A percentile compares a stretch with the other conserved stretches of the same genome.
phyloP scores from a whole-genome alignment of 1,139 yeast genomes.

The Magnusiomyces suaveolens region DNA sequence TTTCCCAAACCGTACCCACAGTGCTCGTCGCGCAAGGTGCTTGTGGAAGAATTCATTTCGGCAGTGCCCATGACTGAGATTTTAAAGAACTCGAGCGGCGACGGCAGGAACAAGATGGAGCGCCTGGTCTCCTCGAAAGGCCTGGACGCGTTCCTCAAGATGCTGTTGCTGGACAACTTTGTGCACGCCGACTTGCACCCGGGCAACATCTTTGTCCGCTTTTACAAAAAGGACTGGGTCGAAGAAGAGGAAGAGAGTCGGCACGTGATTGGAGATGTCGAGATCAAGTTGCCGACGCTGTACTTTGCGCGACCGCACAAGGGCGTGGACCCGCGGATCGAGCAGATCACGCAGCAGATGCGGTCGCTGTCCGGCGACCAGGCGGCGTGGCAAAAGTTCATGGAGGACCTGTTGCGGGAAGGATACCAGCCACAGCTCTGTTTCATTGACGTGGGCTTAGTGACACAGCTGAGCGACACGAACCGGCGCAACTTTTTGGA shows the following conservation, averaged over 20 bases:
- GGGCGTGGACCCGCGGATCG: slow-evolving; percentile 17
- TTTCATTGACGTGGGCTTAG: slow-evolving; percentile 85
- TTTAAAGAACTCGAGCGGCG: slow-evolving; percentile 41
- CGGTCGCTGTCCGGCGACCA: slow-evolving; percentile 31
- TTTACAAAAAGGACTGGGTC: slow-evolving; percentile 37
- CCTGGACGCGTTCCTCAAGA: slow-evolving; percentile 80
- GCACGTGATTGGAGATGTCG: background rate
- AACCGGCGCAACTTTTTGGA: slow-evolving; percentile 84
- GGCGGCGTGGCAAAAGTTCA: slow-evolving; percentile 43
- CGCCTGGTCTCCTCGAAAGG: slow-evolving; percentile 79
- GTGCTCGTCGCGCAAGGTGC: slow-evolving; percentile 59
- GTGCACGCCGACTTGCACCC: slow-evolving; percentile 96
- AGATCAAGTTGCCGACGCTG: background rate
- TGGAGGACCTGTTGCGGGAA: slow-evolving; percentile 43
- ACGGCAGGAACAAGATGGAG: slow-evolving; percentile 45
- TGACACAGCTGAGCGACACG: slow-evolving; percentile 70
- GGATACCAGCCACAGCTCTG: slow-evolving; percentile 83
- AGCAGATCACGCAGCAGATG: slow-evolving; percentile 27
- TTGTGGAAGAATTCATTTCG: slow-evolving; percentile 76
- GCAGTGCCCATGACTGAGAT: slow-evolving; percentile 76
- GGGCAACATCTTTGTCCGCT: slow-evolving; percentile 81
- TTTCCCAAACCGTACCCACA: slow-evolving; percentile 72
- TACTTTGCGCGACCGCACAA: too few species aligned
- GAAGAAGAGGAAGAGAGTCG: background rate
- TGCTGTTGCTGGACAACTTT: slow-evolving; percentile 86